Evolutionary conservation across 768 basidiomycete genomes (phyloP).

Genomic region (Podaxis sp.): DNA sequence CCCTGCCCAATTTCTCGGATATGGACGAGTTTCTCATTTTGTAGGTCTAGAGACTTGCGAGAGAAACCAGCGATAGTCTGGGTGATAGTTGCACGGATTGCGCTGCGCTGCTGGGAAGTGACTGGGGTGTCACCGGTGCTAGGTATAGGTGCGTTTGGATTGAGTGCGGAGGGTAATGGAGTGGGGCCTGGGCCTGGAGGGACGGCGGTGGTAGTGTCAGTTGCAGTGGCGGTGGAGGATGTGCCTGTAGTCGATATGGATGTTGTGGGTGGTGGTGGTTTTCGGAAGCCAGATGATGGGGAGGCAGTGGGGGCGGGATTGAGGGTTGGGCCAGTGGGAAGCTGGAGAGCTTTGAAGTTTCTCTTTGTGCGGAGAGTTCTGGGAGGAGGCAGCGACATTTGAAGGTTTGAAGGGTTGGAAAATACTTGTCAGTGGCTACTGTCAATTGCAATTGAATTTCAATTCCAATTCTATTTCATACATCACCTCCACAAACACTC

Average conservation of each 20-base stretch:
- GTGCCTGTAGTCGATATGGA: neutral
- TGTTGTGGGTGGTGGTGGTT: constrained; percentile 7
- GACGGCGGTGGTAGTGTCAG: neutral
- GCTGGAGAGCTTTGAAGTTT: constrained; percentile 82
- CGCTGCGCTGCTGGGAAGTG: constrained; percentile 7
- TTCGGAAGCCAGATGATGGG: constrained; percentile 10
- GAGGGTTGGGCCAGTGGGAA: constrained; percentile 38
- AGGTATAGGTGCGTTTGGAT: constrained; percentile 6
- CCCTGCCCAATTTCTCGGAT: constrained; percentile 90
- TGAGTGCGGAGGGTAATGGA: constrained; percentile 2
- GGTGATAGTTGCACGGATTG: constrained; percentile 21
- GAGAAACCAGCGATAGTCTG: constrained; percentile 20
- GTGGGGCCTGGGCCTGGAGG: constrained; percentile 9
- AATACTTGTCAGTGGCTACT: neutral
- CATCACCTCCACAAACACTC: neutral
- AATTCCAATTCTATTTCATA: neutral
- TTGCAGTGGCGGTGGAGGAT: neutral
- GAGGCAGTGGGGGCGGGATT: constrained; percentile 1
- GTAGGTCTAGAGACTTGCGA: constrained; percentile 44
- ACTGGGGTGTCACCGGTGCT: constrained; percentile 19
- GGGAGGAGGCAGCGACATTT: constrained; percentile 9
- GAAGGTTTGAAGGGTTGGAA: neutral
- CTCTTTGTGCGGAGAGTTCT: constrained; percentile 79
- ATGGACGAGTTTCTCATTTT: constrained; percentile 87
- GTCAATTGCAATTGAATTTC: too few relatives aligned